A percentile compares a stretch with the other conserved stretches of the same genome.
Evolutionary conservation across 1,284 basidiomycete species (phyloP).

Genomic region (Tilletiopsis washingtonensis): DNA sequence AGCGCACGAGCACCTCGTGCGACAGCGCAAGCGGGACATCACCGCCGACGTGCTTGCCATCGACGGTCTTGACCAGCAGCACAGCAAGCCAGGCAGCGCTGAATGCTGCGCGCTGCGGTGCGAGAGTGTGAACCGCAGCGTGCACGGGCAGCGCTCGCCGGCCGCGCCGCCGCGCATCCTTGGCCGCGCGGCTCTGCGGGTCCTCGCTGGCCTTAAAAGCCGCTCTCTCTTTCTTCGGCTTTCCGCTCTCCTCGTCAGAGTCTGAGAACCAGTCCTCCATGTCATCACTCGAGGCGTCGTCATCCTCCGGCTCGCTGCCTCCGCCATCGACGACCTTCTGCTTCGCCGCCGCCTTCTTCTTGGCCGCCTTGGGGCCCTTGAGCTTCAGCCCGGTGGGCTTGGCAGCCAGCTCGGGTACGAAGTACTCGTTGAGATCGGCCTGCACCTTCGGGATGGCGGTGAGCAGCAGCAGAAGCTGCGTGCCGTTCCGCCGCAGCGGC

Average conservation of each 20-base stretch:
- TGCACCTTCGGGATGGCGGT: conserved; percentile 70
- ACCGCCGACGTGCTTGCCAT: conserved; percentile 48
- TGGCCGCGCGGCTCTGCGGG: conserved; percentile 7
- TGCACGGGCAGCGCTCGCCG: conserved; percentile 37
- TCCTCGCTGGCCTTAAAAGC: conserved; percentile 11
- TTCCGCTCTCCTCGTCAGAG: conserved; percentile 26
- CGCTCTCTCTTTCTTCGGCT: conserved; percentile 3
- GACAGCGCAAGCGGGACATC: conserved; percentile 50
- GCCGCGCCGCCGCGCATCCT: conserved; percentile 26
- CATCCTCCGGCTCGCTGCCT: conserved; percentile 48
- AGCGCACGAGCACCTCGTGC: conserved; percentile 63
- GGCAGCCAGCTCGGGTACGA: conserved; percentile 53
- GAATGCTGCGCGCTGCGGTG: conserved; percentile 69
- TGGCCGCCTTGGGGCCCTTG: conserved; percentile 13
- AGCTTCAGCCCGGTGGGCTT: conserved; percentile 4
- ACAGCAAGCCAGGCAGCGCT: conserved; percentile 68
- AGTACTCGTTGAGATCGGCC: conserved; percentile 75
- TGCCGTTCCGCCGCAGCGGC: conserved; percentile 57
- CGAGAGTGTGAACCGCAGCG: conserved; percentile 57
- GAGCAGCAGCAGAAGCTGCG: conserved; percentile 68
- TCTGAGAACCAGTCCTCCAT: conserved; percentile 51
- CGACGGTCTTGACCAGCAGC: conserved; percentile 52
- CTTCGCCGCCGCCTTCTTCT: conserved; percentile 20
- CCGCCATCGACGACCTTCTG: conserved; percentile 39
- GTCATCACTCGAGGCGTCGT: conserved; percentile 49